Evolutionary conservation across 176 grass and related monocot genomes (phyloP).

Genomic region (Aegilops umbellulata): DNA sequence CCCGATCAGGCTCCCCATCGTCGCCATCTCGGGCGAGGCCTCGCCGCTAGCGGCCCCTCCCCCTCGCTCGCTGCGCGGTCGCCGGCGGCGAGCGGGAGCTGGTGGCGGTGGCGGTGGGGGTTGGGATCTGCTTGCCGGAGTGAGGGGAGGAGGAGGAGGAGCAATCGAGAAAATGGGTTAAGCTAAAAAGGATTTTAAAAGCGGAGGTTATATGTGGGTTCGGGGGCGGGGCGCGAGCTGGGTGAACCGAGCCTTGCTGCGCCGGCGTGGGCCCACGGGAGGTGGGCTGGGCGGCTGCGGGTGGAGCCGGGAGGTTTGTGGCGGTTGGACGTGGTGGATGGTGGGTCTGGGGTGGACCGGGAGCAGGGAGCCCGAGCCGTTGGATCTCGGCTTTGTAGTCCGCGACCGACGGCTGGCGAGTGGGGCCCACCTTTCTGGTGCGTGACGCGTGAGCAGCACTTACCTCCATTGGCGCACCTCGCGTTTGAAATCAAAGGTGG

Average conservation of each 20-base stretch:
- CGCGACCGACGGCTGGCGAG: background rate
- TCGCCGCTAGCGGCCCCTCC: background rate
- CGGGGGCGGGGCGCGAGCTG: background rate
- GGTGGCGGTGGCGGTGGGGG: background rate
- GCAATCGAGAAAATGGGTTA: background rate
- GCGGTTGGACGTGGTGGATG: background rate
- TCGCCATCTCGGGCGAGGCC: conserved; percentile 63
- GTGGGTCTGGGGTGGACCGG: conserved; percentile 7
- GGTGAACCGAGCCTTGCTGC: conserved; percentile 17
- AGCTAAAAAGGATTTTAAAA: conserved; percentile 32
- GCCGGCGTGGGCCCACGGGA: background rate
- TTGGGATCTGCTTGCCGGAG: conserved; percentile 32
- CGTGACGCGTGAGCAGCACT: conserved; percentile 21
- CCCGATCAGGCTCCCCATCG: conserved; percentile 96
- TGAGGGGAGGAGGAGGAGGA: background rate
- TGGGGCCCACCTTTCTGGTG: background rate
- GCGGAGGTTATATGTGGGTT: conserved; percentile 7
- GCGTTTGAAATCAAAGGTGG: background rate
- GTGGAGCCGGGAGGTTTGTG: background rate
- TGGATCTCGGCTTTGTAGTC: conserved; percentile 12
- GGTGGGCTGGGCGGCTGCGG: background rate
- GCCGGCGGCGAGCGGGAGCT: conserved; percentile 17
- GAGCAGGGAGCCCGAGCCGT: conserved; percentile 11
- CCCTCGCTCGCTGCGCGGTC: background rate
- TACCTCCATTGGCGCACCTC: background rate